A percentile compares a stretch with the other conserved stretches of the same genome.
phyloP scores from a whole-genome alignment of 768 basidiomycete species.

The Naganishia onofrii region DNA sequence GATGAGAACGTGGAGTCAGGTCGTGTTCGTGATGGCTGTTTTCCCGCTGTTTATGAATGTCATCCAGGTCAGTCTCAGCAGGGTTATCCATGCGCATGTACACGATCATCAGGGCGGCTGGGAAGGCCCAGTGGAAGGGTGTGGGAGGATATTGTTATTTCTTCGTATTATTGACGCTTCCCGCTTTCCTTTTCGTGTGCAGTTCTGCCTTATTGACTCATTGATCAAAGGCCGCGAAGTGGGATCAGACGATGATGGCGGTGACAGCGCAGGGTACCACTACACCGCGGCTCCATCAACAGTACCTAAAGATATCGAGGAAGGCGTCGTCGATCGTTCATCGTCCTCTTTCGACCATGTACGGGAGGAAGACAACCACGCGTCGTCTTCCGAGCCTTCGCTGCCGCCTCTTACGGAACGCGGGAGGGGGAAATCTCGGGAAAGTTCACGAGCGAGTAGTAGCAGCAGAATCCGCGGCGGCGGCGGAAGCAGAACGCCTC shows the following conservation, averaged over 20 bases:
- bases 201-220: slow-evolving; percentile 88
- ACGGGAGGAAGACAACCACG: no score
- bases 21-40: slow-evolving; percentile 70
- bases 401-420: neutral
- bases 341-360: no score
- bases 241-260: neutral
- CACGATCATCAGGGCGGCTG: no score
- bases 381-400: no score
- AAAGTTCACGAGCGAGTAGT: slow-evolving; percentile 13
- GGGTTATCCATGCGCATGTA: no score
- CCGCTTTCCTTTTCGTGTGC: slow-evolving; percentile 54
- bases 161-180: neutral
- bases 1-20: slow-evolving; percentile 54
- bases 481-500: slow-evolving; percentile 2
- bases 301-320: slow-evolving; percentile 14
- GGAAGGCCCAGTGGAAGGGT: no score
- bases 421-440: neutral
- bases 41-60: slow-evolving; percentile 63
- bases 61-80: slow-evolving; percentile 30
- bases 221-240: slow-evolving; percentile 43
- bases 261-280: neutral
- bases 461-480: neutral
- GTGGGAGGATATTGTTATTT: no score
- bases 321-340: neutral
- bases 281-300: slow-evolving; percentile 8